Evolutionary conservation across 805 yeast species (phyloP), one percentile per base, ranked within the genome.

Genomic region (Lachancea lanzarotensis): DNA sequence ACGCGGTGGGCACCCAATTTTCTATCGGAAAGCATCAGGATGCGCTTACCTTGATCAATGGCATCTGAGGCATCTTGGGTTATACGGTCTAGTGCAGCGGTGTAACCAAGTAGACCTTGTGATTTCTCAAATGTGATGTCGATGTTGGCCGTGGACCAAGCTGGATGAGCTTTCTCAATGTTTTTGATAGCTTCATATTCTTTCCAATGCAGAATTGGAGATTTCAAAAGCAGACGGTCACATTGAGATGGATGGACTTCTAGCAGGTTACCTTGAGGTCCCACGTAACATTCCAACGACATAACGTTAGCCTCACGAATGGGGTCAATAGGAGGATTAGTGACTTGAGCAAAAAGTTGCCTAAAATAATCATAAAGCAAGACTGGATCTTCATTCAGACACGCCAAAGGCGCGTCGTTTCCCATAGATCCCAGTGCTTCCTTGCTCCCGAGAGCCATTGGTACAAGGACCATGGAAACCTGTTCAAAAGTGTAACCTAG

Each of bases 391-490:
- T 86, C 91, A 32, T 95, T 83, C 55, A 91, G 71, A 69, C 98
- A 93, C 0, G 98, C 98, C 52, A 91, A 73, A 11, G 98, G 95
- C 42, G 93, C 81, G 63, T 91, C 98, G 62, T 91, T 91, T 74
- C 98, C 98, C 98, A 91, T 91, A 16, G 97, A 90, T 15, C 98
- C 98, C 43, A 91, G 74, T 11, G 97, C 89, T 70, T 91, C 98
- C 63, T 90, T 91, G 49, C 91, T 96, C 54, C 79, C 83, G 33
- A 75, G 60, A 35, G 95, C 97, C 98, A 91, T 93, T 50, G 98
- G 98, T 7, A 84, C 93, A 55, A 91, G 72, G 35, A 93, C 70
- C 45, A 87, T 66, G 34, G 87, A 76, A 49, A 90, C 74, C 68
- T 91, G 98, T 69, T 91, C 98, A 58, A 82, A 83, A n/a, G 96